Evolutionary conservation across 768 basidiomycete species (phyloP).

Genomic region (Leucogyrophana mollusca): DNA sequence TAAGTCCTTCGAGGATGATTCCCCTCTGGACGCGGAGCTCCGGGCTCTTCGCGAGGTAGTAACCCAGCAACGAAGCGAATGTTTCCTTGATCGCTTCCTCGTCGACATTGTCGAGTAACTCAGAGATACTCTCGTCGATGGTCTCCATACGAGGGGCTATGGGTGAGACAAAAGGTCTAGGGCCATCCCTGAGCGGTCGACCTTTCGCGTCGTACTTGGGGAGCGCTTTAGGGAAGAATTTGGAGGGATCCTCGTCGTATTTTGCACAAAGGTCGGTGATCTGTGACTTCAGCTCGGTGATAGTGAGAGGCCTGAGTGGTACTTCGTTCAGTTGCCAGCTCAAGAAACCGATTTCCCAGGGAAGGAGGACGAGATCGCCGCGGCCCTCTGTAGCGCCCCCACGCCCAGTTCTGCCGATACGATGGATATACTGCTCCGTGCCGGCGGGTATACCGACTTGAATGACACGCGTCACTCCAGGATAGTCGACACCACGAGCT

Average conservation of each 20-base stretch:
- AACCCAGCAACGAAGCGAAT: conserved; percentile 69
- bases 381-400: conserved; percentile 55
- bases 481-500: conserved; percentile 88
- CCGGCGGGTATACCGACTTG: conserved; percentile 80
- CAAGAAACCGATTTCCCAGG: conserved; percentile 76
- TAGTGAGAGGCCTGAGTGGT: conserved; percentile 62
- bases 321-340: conserved; percentile 60
- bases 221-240: conserved; percentile 26
- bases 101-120: conserved; percentile 39
- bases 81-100: conserved; percentile 54
- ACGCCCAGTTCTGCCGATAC: conserved; percentile 84
- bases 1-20: conserved; percentile 53
- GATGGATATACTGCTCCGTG: conserved; percentile 78
- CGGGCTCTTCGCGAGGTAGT: conserved; percentile 54
- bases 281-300: conserved; percentile 45
- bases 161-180: conserved; percentile 10
- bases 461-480: conserved; percentile 84
- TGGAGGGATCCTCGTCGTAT: conserved; percentile 44
- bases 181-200: conserved; percentile 3
- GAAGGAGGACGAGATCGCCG: conserved; percentile 77
- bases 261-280: conserved; percentile 44
- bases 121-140: conserved; percentile 27
- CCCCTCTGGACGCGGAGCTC: conserved; percentile 45
- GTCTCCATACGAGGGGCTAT: conserved; percentile 16
- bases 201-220: neutral